Base-by-base conservation (phyloP, 2,329 filamentous ascomycete species). In the Trichoderma semiorbis region DNA sequence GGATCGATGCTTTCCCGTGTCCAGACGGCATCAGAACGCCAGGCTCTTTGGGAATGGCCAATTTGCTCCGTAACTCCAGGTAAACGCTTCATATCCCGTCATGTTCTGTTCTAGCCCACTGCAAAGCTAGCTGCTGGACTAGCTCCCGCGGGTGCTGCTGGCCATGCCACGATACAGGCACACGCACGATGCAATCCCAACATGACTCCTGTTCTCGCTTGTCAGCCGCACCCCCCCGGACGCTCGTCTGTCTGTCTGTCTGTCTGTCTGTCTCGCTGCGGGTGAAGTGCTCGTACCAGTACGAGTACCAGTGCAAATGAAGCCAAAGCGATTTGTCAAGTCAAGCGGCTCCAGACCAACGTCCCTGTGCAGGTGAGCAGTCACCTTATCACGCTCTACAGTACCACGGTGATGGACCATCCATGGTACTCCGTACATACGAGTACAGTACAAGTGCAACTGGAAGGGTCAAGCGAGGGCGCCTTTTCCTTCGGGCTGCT, bases 321-420 rank as follows among this genome's bases (percentile, higher is more conserved):
- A 39, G n/a, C 26, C 39, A 26, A 34, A 47, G 10, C 55, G 55
- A 50, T 50, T 69, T 50, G 66, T 69, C 66, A 61, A 36, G 34
- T 50, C 66, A 32, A 61, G 36, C 26, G 57, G 57, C 60, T 64
- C 47, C 32, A 34, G 26, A 30, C 68, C 68, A 70, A 57, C 60
- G n/a, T 58, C 57, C 47, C 21, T 32, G 32, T 64, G 68, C 68
- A 70, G 68, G 60, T 64, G 68, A 70, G 60, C 68, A 70, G 68
- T 70, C 68, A 58, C 55, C 58, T 63, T 11, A 57, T 32, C 58
- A 57, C 24, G 21, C 60, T 28, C 47, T 62, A 10, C 47, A n/a
- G n/a, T 61, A 11, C 57, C 21, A 57, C 39, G 30, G 65, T 18
- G 24, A 18, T 12, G 28, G 65, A 32, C 24, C 53, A 10, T 14